Conservation (phyloP, 306 rosid species). For the Malus sylvestris region DNA sequence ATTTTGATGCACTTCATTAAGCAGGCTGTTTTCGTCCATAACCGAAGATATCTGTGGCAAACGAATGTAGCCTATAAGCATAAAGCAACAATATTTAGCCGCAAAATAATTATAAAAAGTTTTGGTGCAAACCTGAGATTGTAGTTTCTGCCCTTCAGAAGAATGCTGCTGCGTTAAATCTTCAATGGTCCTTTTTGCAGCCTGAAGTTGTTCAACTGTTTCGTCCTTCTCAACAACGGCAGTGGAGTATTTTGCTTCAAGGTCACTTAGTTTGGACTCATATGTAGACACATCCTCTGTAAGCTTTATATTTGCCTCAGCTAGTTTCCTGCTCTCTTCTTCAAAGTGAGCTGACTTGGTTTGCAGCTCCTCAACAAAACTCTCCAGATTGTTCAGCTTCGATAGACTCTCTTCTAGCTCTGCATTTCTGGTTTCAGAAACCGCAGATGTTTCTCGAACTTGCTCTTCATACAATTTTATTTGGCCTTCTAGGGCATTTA, state of each 20-base stretch:
- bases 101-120: not conserved
- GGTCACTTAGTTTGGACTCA: too few relatives aligned
- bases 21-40: conserved; percentile 68
- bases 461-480: conserved; percentile 42
- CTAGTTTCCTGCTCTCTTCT: conserved; percentile 44
- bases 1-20: conserved; percentile 59
- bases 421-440: conserved; percentile 33
- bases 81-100: not conserved
- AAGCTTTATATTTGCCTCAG: conserved; percentile 56
- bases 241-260: too few relatives aligned
- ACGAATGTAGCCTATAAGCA: not conserved
- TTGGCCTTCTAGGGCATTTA: conserved; percentile 42
- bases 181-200: conserved; percentile 37
- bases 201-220: conserved; percentile 39
- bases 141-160: conserved; percentile 56
- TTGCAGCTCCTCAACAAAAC: conserved; percentile 54
- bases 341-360: conserved; percentile 44
- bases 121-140: conserved; percentile 59
- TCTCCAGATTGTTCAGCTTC: conserved; percentile 60
- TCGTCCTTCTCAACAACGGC: conserved; percentile 45
- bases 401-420: conserved; percentile 57
- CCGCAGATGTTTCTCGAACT: conserved; percentile 37
- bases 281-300: conserved; percentile 38
- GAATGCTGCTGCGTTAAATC: conserved; percentile 48
- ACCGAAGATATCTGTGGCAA: conserved; percentile 61